phyloP scores from a whole-genome alignment of 805 yeast genomes.

The Blastobotrys attinorum region DNA sequence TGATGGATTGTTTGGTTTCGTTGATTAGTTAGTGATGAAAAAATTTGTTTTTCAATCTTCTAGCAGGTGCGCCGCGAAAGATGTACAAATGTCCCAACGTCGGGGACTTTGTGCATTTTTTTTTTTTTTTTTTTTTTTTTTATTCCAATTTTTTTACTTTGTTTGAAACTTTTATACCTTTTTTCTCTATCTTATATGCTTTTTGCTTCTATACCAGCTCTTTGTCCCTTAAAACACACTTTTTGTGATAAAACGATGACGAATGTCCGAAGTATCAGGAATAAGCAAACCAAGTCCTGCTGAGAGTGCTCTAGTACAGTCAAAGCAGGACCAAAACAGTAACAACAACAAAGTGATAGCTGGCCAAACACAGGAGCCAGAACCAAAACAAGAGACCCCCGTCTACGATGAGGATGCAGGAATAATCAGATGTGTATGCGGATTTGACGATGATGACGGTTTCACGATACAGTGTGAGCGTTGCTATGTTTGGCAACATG shows the following conservation, averaged over 20 bases:
- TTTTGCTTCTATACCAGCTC: background rate
- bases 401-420: slow-evolving; percentile 53
- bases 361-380: background rate
- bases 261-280: background rate
- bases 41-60: background rate
- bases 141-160: background rate
- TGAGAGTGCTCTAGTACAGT: background rate
- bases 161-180: background rate
- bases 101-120: background rate
- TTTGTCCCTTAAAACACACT: background rate
- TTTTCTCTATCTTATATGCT: background rate
- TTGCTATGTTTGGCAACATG: slow-evolving; percentile 93
- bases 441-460: slow-evolving; percentile 84
- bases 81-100: background rate
- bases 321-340: background rate
- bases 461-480: slow-evolving; percentile 90
- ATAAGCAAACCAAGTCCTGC: background rate
- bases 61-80: background rate
- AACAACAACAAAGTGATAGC: background rate
- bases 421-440: slow-evolving; percentile 82
- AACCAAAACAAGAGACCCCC: background rate
- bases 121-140: background rate
- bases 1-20: too few species aligned
- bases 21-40: background rate
- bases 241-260: background rate